Conservation (phyloP, 306 rosid genomes). For the Cucurbita pepo region DNA sequence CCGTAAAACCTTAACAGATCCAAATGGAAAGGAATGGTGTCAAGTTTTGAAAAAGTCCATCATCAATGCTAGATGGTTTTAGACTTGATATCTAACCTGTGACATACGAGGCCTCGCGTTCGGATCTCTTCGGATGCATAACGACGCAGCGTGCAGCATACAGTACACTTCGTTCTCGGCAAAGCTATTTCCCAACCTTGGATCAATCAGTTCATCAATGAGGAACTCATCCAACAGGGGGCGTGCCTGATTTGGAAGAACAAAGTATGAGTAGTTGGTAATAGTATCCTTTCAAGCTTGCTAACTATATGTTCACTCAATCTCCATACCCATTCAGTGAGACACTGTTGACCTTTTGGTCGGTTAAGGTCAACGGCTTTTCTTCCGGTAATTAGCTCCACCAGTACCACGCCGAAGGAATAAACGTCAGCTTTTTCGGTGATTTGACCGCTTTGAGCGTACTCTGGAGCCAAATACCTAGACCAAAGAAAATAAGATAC, state of each 20-base stretch:
- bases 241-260: slow-evolving; percentile 48
- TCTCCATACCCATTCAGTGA: slow-evolving; percentile 78
- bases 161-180: slow-evolving; percentile 71
- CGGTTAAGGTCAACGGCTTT: slow-evolving; percentile 92
- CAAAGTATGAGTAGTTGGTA: neutral
- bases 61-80: neutral
- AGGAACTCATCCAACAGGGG: slow-evolving; percentile 73
- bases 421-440: slow-evolving; percentile 97
- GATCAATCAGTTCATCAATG: slow-evolving; percentile 77
- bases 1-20: slow-evolving; percentile 52
- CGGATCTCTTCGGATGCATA: slow-evolving; percentile 88
- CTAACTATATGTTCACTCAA: neutral
- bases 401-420: slow-evolving; percentile 91
- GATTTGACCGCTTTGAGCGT: slow-evolving; percentile 96
- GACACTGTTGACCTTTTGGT: slow-evolving; percentile 97
- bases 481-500: slow-evolving; percentile 11
- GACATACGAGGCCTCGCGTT: slow-evolving; percentile 91
- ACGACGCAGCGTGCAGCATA: slow-evolving; percentile 84
- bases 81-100: slow-evolving; percentile 37
- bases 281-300: neutral
- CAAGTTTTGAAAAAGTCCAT: neutral
- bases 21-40: neutral
- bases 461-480: slow-evolving; percentile 96
- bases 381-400: slow-evolving; percentile 84
- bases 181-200: slow-evolving; percentile 52